A percentile compares a stretch with the other conserved stretches of the same genome.
Evolutionary conservation across 1,284 basidiomycete genomes (phyloP).

Genomic region (Pisolithus thermaeus): DNA sequence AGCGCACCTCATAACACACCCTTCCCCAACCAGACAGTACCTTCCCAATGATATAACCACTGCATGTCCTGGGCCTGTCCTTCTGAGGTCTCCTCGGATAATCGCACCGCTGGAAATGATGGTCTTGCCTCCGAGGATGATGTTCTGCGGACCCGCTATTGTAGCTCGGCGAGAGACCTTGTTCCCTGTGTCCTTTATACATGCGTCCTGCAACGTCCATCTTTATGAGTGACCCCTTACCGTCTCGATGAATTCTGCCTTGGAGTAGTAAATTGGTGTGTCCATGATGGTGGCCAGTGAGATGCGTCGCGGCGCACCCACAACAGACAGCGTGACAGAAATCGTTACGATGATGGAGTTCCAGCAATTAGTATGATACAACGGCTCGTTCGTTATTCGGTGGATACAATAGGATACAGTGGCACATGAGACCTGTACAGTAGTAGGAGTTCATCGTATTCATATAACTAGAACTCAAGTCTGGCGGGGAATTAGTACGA

Average conservation of each 20-base stretch:
- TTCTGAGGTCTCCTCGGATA: constrained; percentile 82
- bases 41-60: constrained; percentile 91
- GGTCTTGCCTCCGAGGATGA: constrained; percentile 95
- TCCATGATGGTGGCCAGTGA: constrained; percentile 40
- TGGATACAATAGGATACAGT: too few species aligned
- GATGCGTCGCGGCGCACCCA: too few species aligned
- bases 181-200: constrained; percentile 70
- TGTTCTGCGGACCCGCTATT: constrained; percentile 95
- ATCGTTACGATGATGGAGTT: too few species aligned
- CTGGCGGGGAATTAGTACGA: too few species aligned
- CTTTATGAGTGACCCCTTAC: constrained; percentile 33
- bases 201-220: constrained; percentile 2
- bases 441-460: too few species aligned
- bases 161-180: constrained; percentile 90
- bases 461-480: too few species aligned
- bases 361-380: too few species aligned
- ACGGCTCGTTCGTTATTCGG: too few species aligned
- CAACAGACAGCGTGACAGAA: too few species aligned
- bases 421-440: too few species aligned
- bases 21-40: constrained; percentile 89
- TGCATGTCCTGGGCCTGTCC: constrained; percentile 81
- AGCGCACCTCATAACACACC: constrained; percentile 76
- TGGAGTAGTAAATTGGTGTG: constrained; percentile 66
- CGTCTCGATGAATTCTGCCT: constrained; percentile 78
- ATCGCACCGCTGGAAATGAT: constrained; percentile 88